phyloP scores from a whole-genome alignment of 768 basidiomycete species.

The Agaricus blazei region DNA sequence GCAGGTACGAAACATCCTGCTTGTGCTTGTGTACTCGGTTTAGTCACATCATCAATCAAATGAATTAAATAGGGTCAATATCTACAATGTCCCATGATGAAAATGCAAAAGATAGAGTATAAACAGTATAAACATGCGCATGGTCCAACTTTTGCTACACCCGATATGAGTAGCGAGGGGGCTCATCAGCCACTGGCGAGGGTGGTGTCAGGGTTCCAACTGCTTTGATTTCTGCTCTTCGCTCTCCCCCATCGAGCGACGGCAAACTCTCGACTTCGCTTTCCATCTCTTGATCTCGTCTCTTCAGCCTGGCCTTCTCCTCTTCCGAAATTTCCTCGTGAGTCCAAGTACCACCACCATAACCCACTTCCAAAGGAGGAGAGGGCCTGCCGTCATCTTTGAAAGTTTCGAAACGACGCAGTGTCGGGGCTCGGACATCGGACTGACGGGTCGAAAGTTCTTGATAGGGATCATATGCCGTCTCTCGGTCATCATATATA shows the following conservation, averaged over 20 bases:
- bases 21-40: conserved; percentile 8
- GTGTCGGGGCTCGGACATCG: conserved; percentile 4
- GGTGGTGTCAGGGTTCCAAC: background rate
- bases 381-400: conserved; percentile 12
- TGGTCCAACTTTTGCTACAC: background rate
- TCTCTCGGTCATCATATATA: conserved; percentile 13
- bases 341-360: conserved; percentile 33
- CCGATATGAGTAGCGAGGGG: conserved; percentile 4
- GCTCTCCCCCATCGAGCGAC: conserved; percentile 11
- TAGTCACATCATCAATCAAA: conserved; percentile 1
- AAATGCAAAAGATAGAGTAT: background rate
- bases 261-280: background rate
- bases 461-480: conserved; percentile 37
- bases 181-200: background rate
- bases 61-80: background rate
- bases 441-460: conserved; percentile 17
- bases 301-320: conserved; percentile 25
- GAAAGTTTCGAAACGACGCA: conserved; percentile 3
- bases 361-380: conserved; percentile 23
- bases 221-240: conserved; percentile 12
- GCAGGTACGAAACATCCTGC: conserved; percentile 4
- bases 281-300: conserved; percentile 13
- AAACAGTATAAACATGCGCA: background rate
- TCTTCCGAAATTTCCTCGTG: conserved; percentile 25
- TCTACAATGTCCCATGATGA: background rate